Base-by-base conservation (phyloP, 2,329 filamentous ascomycete species). In the Chaetomium olivaceum region DNA sequence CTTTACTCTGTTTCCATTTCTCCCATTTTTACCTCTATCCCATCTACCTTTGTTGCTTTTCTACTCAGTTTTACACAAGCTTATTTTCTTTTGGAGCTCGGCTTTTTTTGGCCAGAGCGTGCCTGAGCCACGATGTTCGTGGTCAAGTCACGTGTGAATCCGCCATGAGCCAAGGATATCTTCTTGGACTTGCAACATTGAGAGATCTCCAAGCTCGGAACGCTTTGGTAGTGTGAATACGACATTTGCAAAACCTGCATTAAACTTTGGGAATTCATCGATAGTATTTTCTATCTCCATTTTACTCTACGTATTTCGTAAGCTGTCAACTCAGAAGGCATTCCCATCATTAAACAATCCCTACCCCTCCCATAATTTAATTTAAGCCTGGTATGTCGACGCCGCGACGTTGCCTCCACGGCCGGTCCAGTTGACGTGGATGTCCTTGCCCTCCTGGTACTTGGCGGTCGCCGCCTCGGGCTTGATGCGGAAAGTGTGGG, bases 361-460 rank as follows among this genome's bases (percentile, higher is more conserved):
- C 43, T n/a, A 1, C 23, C 33, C 19, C 31, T n/a, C 19, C n/a
- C 36, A 46, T 50, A 36, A 25, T 59, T 58, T 68, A n/a, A 48
- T 71, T 86, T 96, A 98, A 85, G 92, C 95, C 83, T 93, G 91
- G 87, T 99, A 99, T 74, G 93, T 98, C 61, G 93, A 97, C 75
- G 95, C 95, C 74, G 93, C 97, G 72, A 99, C 91, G 78, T 98
- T 95, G 77, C 95, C 95, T 78, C 95, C 95, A 79, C 95, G 91
- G 76, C 95, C 95, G 74, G 95, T 99, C 95, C 95, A 99, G 91
- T 99, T 99, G 81, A 98, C 93, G 87, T 99, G 95, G 78, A 94
- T 95, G 80, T 98, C 88, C 83, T 93, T 83, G 80, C 89, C 92
- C 74, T 85, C 87, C 72, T 89, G 90, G 85, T 96, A 96, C 82